Evolutionary conservation across 371 early-diverging fungal genomes (phyloP), one percentile per base, ranked within the genome.

Genomic region (Syncephalis fuscata): DNA sequence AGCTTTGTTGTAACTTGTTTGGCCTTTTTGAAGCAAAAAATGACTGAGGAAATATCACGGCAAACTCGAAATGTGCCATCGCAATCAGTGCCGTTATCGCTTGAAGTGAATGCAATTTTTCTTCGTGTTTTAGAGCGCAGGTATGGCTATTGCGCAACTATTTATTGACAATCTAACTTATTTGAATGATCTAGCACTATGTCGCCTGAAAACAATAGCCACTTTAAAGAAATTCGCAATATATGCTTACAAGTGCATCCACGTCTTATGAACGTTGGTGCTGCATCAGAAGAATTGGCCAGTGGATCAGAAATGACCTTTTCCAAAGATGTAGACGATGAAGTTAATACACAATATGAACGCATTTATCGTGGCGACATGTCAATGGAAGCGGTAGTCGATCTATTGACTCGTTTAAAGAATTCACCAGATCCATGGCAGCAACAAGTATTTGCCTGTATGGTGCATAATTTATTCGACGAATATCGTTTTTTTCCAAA

Each of bases 401-500:
- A 80, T 10, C 56, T 75, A 9, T 63, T 91, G 17, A 68, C 70
- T 49, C 61, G 65, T 17, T 83, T 82, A 51, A 82, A 80, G 54
- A 68, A 63, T n/a, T 83, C 88, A 8, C 50, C 65, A 19, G 70
- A 72, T 47, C 55, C 65, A 15, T 67, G 80, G 17, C 86, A 88
- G 41, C 77, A 75, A 58, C 80, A 86, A 25, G 63, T 84, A 9
- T 89, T 71, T 61, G 74, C 72, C 10, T 86, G 82, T 60, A 85
- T 88, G 77, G 76, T 88, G 26, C 80, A 82, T 59, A 80, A 80
- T 46, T 65, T 89, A 11, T 80, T 96, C 57, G 97, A 95, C 51
- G 97, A 96, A 60, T 92, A 87, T 61, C 76, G 80, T 38, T 94
- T 88, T 56, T 92, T 95, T 50, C 69, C 82, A 7, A 81, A 85